Percentiles rank a stretch among this genome's conserved stretches.
phyloP scores from a whole-genome alignment of 2,329 filamentous ascomycete genomes.

The Ustilaginoidea virens region DNA sequence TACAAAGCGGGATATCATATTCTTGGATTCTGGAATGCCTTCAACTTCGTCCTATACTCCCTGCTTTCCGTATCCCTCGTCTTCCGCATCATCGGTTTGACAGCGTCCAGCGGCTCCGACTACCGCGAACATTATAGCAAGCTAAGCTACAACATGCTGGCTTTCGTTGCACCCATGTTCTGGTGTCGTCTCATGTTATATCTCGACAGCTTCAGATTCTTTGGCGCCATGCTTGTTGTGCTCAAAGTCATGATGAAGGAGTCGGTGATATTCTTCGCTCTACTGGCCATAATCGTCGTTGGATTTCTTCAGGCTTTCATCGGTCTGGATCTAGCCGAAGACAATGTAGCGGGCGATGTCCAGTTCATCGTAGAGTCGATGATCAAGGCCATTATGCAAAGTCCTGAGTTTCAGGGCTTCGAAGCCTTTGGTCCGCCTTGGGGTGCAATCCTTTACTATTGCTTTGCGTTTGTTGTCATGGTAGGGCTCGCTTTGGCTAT shows the following conservation, averaged over 20 bases:
- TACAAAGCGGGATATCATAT: slow-evolving; percentile 91
- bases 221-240: slow-evolving; percentile 95
- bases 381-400: slow-evolving; percentile 83
- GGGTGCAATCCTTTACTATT: slow-evolving; percentile 88
- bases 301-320: slow-evolving; percentile 91
- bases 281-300: slow-evolving; percentile 68
- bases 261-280: slow-evolving; percentile 88
- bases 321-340: slow-evolving; percentile 72
- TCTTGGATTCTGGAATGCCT: slow-evolving; percentile 91
- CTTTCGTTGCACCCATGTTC: slow-evolving; percentile 90
- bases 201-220: slow-evolving; percentile 86
- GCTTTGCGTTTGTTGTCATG: slow-evolving; percentile 96
- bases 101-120: slow-evolving; percentile 31
- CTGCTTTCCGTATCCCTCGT: slow-evolving; percentile 67
- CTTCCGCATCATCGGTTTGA: slow-evolving; percentile 63
- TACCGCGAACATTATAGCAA: slow-evolving; percentile 51
- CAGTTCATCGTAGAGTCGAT: slow-evolving; percentile 65
- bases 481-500: slow-evolving; percentile 27
- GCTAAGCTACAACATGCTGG: slow-evolving; percentile 85
- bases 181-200: slow-evolving; percentile 89
- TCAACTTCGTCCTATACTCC: slow-evolving; percentile 72
- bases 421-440: slow-evolving; percentile 87
- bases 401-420: slow-evolving; percentile 77
- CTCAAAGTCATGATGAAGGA: slow-evolving; percentile 92
- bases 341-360: slow-evolving; percentile 52